Percentiles rank a stretch among this genome's conserved stretches.
Conservation (phyloP, 768 basidiomycete species). For the Neoboletus subvelutipes region DNA sequence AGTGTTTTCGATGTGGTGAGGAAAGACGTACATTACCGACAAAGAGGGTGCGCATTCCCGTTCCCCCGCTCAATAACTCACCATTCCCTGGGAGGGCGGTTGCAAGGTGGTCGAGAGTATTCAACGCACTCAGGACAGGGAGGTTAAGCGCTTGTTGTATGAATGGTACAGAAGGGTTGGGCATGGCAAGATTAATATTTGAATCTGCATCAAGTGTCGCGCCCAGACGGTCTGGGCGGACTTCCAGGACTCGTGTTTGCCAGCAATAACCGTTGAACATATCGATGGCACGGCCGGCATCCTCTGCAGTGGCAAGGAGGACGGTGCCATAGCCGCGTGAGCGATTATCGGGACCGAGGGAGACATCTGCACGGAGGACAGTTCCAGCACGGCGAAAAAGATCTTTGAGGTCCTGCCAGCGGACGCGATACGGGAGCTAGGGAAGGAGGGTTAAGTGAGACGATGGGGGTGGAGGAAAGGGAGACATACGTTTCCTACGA, state of each 20-base stretch:
- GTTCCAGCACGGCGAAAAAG: conserved; percentile 95
- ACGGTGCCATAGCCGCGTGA: conserved; percentile 95
- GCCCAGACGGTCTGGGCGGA: conserved; percentile 78
- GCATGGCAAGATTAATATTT: conserved; percentile 13
- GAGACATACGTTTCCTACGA: conserved; percentile 85
- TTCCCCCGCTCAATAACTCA: conserved; percentile 30
- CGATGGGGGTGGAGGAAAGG: neutral
- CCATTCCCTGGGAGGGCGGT: conserved; percentile 12
- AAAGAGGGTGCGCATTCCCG: conserved; percentile 62
- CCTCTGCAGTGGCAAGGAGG: conserved; percentile 89
- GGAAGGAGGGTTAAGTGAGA: neutral
- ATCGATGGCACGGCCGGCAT: conserved; percentile 91
- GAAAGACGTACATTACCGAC: conserved; percentile 77
- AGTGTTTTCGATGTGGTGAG: conserved; percentile 4
- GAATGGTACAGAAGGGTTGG: conserved; percentile 18
- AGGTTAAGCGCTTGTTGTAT: conserved; percentile 19
- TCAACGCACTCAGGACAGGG: conserved; percentile 13
- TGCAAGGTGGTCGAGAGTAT: conserved; percentile 20
- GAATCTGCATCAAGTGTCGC: conserved; percentile 27
- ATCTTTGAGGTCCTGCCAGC: conserved; percentile 99
- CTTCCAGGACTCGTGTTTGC: conserved; percentile 91
- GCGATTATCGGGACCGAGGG: conserved; percentile 84
- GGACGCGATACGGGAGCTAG: conserved; percentile 92
- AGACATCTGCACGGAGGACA: conserved; percentile 74
- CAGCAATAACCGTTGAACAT: conserved; percentile 97